These are phyloP conservation scores for Stachybotrys chartarum DNA, from an alignment of 2,329 filamentous ascomycete genomes.

Conservation along the genomic window DNA sequence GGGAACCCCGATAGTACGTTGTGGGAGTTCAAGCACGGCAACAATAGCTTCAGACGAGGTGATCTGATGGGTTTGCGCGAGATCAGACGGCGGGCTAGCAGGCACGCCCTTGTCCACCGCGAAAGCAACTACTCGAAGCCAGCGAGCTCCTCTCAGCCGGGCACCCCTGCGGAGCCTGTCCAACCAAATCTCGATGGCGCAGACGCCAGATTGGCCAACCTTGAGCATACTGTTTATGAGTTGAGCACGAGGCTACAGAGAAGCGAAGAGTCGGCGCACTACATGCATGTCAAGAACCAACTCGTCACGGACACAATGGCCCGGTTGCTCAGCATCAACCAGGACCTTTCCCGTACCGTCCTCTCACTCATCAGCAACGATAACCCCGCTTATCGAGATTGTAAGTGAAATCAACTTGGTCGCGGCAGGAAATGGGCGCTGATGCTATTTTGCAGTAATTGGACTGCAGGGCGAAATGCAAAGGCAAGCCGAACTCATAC, in stretches of 20 bases:
- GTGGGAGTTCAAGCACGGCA: slow-evolving; percentile 99
- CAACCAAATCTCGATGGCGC: slow-evolving; percentile 62
- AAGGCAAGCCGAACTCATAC: slow-evolving; percentile 50
- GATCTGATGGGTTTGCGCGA: slow-evolving; percentile 86
- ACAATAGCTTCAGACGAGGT: slow-evolving; percentile 92
- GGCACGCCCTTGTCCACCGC: slow-evolving; percentile 87
- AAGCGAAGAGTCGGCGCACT: slow-evolving; percentile 75
- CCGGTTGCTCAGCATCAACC: slow-evolving; percentile 67
- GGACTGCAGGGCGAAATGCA: slow-evolving; percentile 52
- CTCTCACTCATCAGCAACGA: slow-evolving; percentile 69
- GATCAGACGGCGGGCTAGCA: slow-evolving; percentile 89
- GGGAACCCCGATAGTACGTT: slow-evolving; percentile 87
- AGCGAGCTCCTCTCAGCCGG: slow-evolving; percentile 62
- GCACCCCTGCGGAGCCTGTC: slow-evolving; percentile 77
- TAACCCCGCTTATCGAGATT: slow-evolving; percentile 71
- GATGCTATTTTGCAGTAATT: slow-evolving; percentile 34
- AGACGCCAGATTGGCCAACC: slow-evolving; percentile 64
- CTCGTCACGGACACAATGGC: slow-evolving; percentile 73
- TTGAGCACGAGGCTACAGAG: slow-evolving; percentile 68
- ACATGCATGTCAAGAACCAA: slow-evolving; percentile 75
- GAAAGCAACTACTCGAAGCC: slow-evolving; percentile 80
- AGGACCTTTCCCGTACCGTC: slow-evolving; percentile 72
- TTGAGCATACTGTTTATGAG: slow-evolving; percentile 82
- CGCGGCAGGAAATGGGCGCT: neutral
- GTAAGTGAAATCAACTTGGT: slow-evolving; percentile 43